These are phyloP conservation scores for Drechslera avenae DNA, from an alignment of 2,329 filamentous ascomycete genomes.

Conservation along the genomic window DNA sequence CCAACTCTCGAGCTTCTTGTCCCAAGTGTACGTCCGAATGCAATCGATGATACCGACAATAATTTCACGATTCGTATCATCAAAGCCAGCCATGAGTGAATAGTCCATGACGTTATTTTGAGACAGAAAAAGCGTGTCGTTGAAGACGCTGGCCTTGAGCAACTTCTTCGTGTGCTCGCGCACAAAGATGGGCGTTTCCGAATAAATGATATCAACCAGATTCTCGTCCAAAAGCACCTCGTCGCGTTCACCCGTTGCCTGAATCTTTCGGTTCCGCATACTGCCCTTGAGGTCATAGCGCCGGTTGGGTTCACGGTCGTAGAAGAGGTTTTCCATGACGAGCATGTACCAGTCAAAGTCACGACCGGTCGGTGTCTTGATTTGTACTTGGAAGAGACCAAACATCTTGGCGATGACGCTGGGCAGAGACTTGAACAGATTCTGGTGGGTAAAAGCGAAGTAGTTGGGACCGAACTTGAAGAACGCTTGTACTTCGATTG, in stretches of 20 bases:
- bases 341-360: slow-evolving; percentile 95
- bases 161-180: slow-evolving; percentile 96
- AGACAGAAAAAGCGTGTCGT: slow-evolving; percentile 93
- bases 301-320: slow-evolving; percentile 85
- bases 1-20: slow-evolving; percentile 99
- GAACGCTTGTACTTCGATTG: slow-evolving; percentile 91
- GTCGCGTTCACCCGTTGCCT: slow-evolving; percentile 92
- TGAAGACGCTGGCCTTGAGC: slow-evolving; percentile 89
- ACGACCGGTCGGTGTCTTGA: slow-evolving; percentile 93
- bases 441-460: slow-evolving; percentile 96
- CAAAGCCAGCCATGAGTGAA: slow-evolving; percentile 96
- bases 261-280: slow-evolving; percentile 97
- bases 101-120: slow-evolving; percentile 99
- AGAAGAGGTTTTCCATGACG: slow-evolving; percentile 97
- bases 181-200: slow-evolving; percentile 88
- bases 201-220: slow-evolving; percentile 97
- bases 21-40: slow-evolving; percentile 98
- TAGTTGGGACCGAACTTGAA: slow-evolving; percentile 95
- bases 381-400: slow-evolving; percentile 95
- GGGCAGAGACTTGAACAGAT: slow-evolving; percentile 87
- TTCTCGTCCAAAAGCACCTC: slow-evolving; percentile 98
- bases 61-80: slow-evolving; percentile 85
- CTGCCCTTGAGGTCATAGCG: slow-evolving; percentile 90
- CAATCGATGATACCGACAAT: slow-evolving; percentile 97
- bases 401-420: slow-evolving; percentile 99